Percentiles rank a stretch among this genome's conserved stretches.
phyloP scores from a whole-genome alignment of 106 monocot species.

The Hemerocallis citrina region DNA sequence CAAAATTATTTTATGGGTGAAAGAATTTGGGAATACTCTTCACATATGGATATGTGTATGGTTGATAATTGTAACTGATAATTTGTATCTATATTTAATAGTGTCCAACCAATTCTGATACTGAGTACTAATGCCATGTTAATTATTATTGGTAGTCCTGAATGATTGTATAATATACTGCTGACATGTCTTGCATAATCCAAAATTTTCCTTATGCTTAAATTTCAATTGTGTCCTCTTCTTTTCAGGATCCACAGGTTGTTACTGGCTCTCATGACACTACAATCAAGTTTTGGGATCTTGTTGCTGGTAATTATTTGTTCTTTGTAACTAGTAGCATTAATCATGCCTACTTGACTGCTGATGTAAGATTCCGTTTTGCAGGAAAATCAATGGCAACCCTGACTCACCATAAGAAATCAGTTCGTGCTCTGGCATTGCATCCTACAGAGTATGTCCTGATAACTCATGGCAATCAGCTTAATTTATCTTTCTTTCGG shows the following conservation, averaged over 20 bases:
- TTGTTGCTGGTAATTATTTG: conserved; percentile 74
- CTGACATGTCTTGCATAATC: no score
- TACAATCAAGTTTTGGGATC: conserved; percentile 98
- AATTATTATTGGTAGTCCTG: no score
- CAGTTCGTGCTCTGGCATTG: conserved; percentile 83
- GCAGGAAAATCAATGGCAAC: conserved; percentile 91
- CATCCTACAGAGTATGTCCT: conserved; percentile 83
- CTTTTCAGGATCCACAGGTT: conserved; percentile 96
- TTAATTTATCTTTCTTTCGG: not conserved
- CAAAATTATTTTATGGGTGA: no score
- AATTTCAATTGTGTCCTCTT: no score
- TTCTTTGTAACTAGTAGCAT: not conserved
- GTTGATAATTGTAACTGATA: no score
- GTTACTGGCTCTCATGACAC: conserved; percentile 98
- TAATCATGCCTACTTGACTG: not conserved
- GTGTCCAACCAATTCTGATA: no score
- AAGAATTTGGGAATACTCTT: no score
- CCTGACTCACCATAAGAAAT: conserved; percentile 96
- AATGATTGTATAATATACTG: no score
- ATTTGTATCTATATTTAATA: no score
- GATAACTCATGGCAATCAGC: not conserved
- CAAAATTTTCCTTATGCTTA: no score
- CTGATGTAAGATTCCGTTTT: not conserved
- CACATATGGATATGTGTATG: no score
- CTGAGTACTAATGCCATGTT: no score